Percentiles rank a stretch among this genome's conserved stretches.
Conservation (phyloP, 116 monocot genomes). For the Iris pallida region DNA sequence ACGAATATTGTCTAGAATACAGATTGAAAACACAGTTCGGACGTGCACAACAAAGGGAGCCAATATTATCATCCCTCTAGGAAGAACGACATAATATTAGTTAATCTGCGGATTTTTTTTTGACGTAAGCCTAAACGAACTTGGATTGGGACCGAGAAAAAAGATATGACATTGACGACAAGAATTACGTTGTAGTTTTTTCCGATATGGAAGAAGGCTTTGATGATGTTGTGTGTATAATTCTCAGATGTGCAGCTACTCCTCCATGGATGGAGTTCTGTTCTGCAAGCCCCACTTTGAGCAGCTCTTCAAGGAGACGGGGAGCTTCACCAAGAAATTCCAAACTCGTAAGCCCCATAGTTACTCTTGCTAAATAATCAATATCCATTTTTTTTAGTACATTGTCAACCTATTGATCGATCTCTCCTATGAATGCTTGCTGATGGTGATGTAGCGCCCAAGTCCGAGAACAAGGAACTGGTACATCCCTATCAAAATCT, state of each 20-base stretch:
- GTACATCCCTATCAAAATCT: not conserved
- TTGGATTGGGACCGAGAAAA: too few species aligned
- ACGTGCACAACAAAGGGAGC: too few species aligned
- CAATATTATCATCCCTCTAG: not conserved
- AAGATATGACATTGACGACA: too few species aligned
- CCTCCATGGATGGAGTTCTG: constrained; percentile 75
- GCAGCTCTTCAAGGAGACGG: constrained; percentile 82
- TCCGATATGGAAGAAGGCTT: too few species aligned
- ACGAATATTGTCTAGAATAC: too few species aligned
- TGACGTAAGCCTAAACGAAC: too few species aligned
- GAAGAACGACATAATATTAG: not conserved
- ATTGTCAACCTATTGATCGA: not conserved
- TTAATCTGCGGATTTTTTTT: too few species aligned
- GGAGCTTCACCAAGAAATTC: constrained; percentile 66
- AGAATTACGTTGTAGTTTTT: too few species aligned
- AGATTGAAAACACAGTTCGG: too few species aligned
- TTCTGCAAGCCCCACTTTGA: constrained; percentile 86
- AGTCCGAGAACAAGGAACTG: constrained; percentile 14
- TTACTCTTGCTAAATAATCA: not conserved
- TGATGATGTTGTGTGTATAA: too few species aligned
- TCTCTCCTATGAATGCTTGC: not conserved
- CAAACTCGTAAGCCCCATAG: constrained; percentile 28
- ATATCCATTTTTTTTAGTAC: not conserved
- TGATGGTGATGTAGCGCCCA: constrained; percentile 1
- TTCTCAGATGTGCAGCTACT: constrained; percentile 60